Base-by-base conservation (phyloP, 2,329 filamentous ascomycete genomes). In the Sordariomycetes sp. region DNA sequence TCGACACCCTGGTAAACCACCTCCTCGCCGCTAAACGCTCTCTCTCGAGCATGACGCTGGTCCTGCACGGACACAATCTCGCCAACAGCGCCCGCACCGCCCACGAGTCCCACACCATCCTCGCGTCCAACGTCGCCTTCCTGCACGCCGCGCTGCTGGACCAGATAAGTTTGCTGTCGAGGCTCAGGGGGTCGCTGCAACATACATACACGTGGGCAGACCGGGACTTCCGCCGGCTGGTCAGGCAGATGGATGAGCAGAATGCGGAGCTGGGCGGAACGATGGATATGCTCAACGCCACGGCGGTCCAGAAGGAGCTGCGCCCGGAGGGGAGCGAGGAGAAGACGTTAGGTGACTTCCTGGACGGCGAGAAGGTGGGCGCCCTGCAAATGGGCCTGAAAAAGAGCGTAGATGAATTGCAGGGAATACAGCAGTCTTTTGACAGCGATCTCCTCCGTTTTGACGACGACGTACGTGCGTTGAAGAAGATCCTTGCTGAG, bases 11-110 rank as follows among this genome's bases (percentile, higher is more conserved):
- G 28, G 84, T 95, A 36, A 74, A 78, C 34, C 79, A 94, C 59
- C 80, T 95, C 23, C 76, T 95, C 26, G 80, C 82, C 20, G 84
- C 90, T 8, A 95, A 95, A 55, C 78, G 86, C 29, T 88, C 88
- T 2, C 72, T 96, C 5, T 84, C 83, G 12, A 86, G 86, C 9
- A 87, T 93, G 54, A 76, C 70, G 27, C 79, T 84, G 39, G 86
- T 95, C 33, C 80, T 85, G 53, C 83, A 85, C 39, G 88, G 87
- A 43, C 88, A 92, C 51, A 83, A 93, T 49, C 79, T 95, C 36
- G 82, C 92, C 29, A 86, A 76, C 15, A 68, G 75, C 11, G 86
- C 87, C 5, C 80, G 86, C 21, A 64, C 70, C 21, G 74, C 85
- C 21, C 69, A 94, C 43, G 85, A 94, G 51, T 82, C 92, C 45